Evolutionary conservation across 2,329 filamentous ascomycete genomes (phyloP), one percentile per base, ranked within the genome.

Genomic region (Aspergillus sp.): DNA sequence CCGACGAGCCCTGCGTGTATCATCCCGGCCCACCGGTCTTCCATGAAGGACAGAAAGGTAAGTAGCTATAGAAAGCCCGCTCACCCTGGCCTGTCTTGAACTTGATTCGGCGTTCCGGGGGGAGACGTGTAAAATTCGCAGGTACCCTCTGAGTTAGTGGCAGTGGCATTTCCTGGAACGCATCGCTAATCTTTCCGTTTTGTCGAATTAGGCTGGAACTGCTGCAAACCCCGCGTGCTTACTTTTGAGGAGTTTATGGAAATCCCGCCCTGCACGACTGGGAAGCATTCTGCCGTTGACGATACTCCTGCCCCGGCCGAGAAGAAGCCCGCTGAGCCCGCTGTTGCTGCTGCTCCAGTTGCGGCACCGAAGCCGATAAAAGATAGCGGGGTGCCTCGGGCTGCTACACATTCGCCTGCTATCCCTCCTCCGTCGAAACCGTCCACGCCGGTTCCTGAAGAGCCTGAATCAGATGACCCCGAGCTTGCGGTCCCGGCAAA

Each of bases 41-140:
- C 76, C 95, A 98, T 75, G 95, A 99, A 79, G 95, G 95, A 61
- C 93, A 97, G 79, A 98, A 99, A 87, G 95, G 93, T 96, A 80
- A 73, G 78, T 72, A 31, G 27, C 27, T 31, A 31, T 31, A 37
- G 53, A 24, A 12, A 31, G 27, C 27, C 9, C 33, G 45, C 17
- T 45, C 40, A 41, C 40, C 35, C 68, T 72, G 67, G 59, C 58
- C 68, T 62, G 19, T 41, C 31, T 48, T 31, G 27, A 31, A 31
- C 27, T 14, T 37, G 9, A 51, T 50, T 47, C 33, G 40, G 39
- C 14, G n/a, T 56, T 45, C 31, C 11, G 45, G 40, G 51, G 40
- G n/a, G 6, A 27, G 39, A 41, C 39, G 24, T 54, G 27, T 31
- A 31, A 31, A 41, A 41, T 44, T 51, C 43, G 48, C 46, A 57